Conservation (phyloP, 495 filamentous ascomycete genomes). For the Xylaria venustula region DNA sequence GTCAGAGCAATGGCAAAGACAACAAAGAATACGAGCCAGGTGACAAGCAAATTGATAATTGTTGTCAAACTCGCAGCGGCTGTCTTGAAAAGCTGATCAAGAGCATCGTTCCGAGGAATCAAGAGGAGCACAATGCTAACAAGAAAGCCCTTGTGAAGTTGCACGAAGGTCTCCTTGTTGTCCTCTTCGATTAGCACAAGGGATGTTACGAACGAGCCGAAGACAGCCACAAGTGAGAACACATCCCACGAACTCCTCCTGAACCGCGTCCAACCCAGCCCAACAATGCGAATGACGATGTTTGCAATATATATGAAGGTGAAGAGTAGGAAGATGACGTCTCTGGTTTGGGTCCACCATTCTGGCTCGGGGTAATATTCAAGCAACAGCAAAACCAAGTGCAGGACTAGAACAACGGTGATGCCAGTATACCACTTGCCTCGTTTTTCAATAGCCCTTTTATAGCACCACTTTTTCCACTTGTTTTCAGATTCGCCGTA, state of each 20-base stretch:
- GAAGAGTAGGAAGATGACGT: conserved; percentile 77
- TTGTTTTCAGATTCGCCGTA: conserved; percentile 67
- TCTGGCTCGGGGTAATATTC: conserved; percentile 77
- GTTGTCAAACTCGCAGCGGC: conserved; percentile 90
- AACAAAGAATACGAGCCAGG: conserved; percentile 95
- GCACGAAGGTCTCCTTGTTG: conserved; percentile 59
- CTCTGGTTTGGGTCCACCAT: conserved; percentile 67
- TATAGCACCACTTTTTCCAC: conserved; percentile 93
- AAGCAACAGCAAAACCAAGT: conserved; percentile 77
- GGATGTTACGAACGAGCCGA: conserved; percentile 77
- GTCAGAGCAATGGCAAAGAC: conserved; percentile 96
- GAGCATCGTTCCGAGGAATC: conserved; percentile 94
- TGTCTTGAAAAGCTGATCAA: conserved; percentile 99
- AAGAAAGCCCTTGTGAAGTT: conserved; percentile 89
- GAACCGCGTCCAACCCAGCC: conserved; percentile 91
- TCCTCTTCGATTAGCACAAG: conserved; percentile 58
- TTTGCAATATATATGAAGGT: conserved; percentile 84
- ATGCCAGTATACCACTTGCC: conserved; percentile 87
- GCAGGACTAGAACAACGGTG: conserved; percentile 74
- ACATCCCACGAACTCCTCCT: conserved; percentile 93
- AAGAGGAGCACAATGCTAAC: conserved; percentile 88
- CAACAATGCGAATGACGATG: conserved; percentile 78
- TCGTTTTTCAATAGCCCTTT: conserved; percentile 88
- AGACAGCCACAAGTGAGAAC: conserved; percentile 80
- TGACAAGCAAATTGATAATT: conserved; percentile 90